Evolutionary conservation across 208 protist species (phyloP).

Genomic region (Leishmania tarentolae): DNA sequence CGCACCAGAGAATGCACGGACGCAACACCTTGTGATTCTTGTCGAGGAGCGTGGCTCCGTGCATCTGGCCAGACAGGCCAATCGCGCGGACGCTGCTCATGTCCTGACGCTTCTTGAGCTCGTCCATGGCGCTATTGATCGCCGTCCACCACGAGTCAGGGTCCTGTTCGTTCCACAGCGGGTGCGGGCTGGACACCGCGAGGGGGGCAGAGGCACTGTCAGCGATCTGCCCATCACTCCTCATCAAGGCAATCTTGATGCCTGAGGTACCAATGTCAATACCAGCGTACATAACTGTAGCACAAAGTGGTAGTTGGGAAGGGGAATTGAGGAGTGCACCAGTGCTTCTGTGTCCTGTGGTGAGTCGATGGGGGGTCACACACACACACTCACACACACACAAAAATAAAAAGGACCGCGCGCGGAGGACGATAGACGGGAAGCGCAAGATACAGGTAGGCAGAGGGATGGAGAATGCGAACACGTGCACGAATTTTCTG

Average conservation of each 20-base stretch:
- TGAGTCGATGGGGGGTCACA: background rate
- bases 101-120: conserved; percentile 54
- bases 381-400: too few relatives aligned
- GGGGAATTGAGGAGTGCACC: background rate
- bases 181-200: conserved; percentile 60
- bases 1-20: conserved; percentile 84
- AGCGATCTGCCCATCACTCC: conserved; percentile 46
- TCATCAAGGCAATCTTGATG: conserved; percentile 76
- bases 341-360: background rate
- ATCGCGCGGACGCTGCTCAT: conserved; percentile 54
- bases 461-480: too few relatives aligned
- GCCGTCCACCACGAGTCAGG: conserved; percentile 60
- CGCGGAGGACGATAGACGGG: background rate
- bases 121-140: conserved; percentile 56
- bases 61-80: conserved; percentile 77
- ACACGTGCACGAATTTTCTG: too few relatives aligned
- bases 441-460: background rate
- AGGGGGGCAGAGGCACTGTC: conserved; percentile 56
- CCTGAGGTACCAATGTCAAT: conserved; percentile 77
- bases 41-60: conserved; percentile 72
- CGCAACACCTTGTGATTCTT: conserved; percentile 59
- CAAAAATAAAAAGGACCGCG: background rate
- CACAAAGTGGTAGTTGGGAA: background rate
- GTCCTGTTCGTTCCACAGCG: conserved; percentile 79
- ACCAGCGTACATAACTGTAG: conserved; percentile 58